These are phyloP conservation scores for Chlamydomonas schloesseri DNA, from an alignment of 139 green algal species.

Conservation along the genomic window DNA sequence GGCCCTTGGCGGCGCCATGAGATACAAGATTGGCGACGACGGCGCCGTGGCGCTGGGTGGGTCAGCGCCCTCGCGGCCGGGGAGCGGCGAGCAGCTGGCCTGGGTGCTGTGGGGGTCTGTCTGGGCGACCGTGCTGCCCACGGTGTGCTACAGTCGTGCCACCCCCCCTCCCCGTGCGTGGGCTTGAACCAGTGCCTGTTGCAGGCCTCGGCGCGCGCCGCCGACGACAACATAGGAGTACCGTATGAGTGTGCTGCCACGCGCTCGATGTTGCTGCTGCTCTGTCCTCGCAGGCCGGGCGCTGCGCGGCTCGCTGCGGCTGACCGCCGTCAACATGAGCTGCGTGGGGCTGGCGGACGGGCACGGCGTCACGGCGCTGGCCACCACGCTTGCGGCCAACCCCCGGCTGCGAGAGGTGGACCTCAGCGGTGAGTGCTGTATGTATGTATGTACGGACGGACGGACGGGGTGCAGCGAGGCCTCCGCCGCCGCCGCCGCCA, in stretches of 20 bases:
- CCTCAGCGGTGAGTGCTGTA: not conserved
- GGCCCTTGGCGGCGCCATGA: not conserved
- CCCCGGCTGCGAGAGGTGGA: not conserved
- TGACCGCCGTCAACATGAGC: not conserved
- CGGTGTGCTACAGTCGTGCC: too few relatives aligned
- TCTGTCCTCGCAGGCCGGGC: not conserved
- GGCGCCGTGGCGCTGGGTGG: not conserved
- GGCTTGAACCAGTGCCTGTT: too few relatives aligned
- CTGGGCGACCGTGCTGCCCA: too few relatives aligned
- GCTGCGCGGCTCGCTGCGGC: not conserved
- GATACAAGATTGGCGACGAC: slow-evolving; percentile 1
- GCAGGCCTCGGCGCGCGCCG: too few relatives aligned
- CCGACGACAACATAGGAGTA: too few relatives aligned
- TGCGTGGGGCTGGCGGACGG: not conserved
- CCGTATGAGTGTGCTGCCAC: too few relatives aligned
- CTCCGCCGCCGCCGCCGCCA: not conserved
- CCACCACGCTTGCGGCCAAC: not conserved
- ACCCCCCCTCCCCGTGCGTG: too few relatives aligned
- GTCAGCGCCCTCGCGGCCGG: too few relatives aligned
- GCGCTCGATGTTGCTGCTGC: too few relatives aligned
- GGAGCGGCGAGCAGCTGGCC: too few relatives aligned
- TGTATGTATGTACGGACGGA: not conserved
- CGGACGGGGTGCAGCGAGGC: not conserved
- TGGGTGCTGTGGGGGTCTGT: too few relatives aligned
- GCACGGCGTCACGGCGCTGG: not conserved